These are phyloP conservation scores for Boletus semigastroideus DNA, from an alignment of 1,284 basidiomycete genomes.

Conservation along the genomic window DNA sequence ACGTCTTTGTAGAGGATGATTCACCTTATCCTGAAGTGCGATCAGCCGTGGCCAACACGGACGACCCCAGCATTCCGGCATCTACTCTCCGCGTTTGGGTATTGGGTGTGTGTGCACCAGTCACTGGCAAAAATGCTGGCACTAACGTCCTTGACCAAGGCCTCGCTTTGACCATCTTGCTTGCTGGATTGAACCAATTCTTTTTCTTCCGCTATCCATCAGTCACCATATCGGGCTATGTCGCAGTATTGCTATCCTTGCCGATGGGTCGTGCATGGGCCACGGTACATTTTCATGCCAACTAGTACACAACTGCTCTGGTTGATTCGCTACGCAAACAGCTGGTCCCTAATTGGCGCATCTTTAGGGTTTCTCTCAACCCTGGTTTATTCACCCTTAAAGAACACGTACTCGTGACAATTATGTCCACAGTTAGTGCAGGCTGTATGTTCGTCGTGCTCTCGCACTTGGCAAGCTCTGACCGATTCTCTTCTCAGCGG, in stretches of 20 bases:
- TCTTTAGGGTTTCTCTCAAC: constrained; percentile 61
- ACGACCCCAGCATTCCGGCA: constrained; percentile 62
- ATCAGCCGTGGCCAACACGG: constrained; percentile 72
- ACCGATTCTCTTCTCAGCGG: constrained; percentile 21
- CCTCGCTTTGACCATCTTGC: constrained; percentile 53
- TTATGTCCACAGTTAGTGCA: constrained; percentile 78
- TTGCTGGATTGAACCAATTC: constrained; percentile 64
- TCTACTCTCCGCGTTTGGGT: constrained; percentile 67
- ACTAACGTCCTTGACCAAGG: constrained; percentile 18
- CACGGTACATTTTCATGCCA: constrained; percentile 20
- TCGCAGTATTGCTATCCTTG: constrained; percentile 64
- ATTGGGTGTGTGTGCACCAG: constrained; percentile 41
- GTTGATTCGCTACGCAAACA: constrained; percentile 4
- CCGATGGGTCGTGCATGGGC: constrained; percentile 66
- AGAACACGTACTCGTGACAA: constrained; percentile 66
- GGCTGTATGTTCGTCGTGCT: constrained; percentile 30
- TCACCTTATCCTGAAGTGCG: constrained; percentile 77
- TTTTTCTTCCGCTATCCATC: constrained; percentile 69
- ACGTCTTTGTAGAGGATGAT: constrained; percentile 43
- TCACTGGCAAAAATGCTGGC: too few relatives aligned
- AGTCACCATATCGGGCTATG: constrained; percentile 47
- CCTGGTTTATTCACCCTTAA: constrained; percentile 74
- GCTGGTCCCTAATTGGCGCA: constrained; percentile 52
- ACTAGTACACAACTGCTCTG: background rate
- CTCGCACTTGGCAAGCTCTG: background rate